These are phyloP conservation scores for Castanea mollissima DNA, from an alignment of 306 rosid species.

Conservation along the genomic window DNA sequence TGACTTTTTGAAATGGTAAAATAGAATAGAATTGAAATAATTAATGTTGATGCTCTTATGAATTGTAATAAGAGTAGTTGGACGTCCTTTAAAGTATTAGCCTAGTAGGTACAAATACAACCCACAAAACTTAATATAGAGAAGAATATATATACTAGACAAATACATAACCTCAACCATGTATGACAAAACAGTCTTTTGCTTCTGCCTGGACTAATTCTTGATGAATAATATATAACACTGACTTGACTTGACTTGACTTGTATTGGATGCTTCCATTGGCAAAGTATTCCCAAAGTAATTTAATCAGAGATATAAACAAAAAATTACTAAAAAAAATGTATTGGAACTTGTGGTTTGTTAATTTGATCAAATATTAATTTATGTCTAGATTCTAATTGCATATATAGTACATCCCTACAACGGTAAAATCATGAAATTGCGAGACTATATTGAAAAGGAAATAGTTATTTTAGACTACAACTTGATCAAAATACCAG, in stretches of 20 bases:
- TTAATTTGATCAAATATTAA: constrained; percentile 13
- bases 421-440: constrained; percentile 35
- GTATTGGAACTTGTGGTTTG: constrained; percentile 20
- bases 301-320: not conserved
- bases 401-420: constrained; percentile 10
- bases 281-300: constrained; percentile 8
- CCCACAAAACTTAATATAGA: too few relatives aligned
- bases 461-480: not conserved
- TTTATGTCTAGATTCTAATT: constrained; percentile 10
- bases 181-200: constrained; percentile 12
- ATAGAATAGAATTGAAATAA: too few relatives aligned
- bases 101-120: too few relatives aligned
- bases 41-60: too few relatives aligned
- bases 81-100: too few relatives aligned
- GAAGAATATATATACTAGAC: not conserved
- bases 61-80: too few relatives aligned
- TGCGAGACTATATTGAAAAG: constrained; percentile 2
- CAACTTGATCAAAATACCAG: too few relatives aligned
- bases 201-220: not conserved
- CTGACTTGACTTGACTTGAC: constrained; percentile 19
- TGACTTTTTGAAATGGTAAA: too few relatives aligned
- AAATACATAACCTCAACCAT: not conserved
- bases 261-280: not conserved
- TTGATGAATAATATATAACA: not conserved
- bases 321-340: not conserved